Evolutionary conservation across 1,284 basidiomycete genomes (phyloP), one percentile per base, ranked within the genome.

Genomic region (Pisolithus thermaeus): DNA sequence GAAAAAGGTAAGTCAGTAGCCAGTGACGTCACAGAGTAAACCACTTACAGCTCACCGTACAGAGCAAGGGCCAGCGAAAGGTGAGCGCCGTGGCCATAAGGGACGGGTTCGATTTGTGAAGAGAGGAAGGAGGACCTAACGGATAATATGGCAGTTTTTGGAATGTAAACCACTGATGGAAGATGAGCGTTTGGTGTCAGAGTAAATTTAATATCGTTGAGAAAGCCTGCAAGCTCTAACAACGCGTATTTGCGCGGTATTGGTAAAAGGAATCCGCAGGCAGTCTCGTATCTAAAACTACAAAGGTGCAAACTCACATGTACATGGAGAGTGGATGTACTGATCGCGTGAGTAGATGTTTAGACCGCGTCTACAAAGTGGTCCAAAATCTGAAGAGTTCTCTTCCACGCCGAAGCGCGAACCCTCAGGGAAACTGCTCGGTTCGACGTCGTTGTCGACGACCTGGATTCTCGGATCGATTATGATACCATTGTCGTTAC

Each of bases 121-220:
- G 75, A 70, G 46, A 82, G 60, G 35, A 71, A 68, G 63, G 78
- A 84, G 1, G 78, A 77, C 57, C 73, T 75, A 44, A 73, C 72
- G 18, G 87, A 89, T 7, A 90, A 70, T n/a, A 89, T 74, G 38
- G 78, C 73, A 50, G 69, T 58, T 62, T 81, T 86, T 30, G 84
- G 81, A 55, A 90, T 87, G 40, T 72, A 71, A 14, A 81, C 83
- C 47, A 89, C 87, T 90, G 56, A 52, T 39, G 12, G 18, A 30
- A 42, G 42, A 40, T 49, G 23, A 48, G 14, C 22, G 27, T 47
- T 68, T 35, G 65, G 61, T 35, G 53, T 36, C 3, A 37, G 27
- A 36, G 37, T 35, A 50, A 49, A 16, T 37, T 30, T 14, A 14
- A 5, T 11, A 32, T 32, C 32, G 12, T 11, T 32, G 32, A 32